Conservation (phyloP, 805 yeast genomes). For the Saccharomyces eubayanus region DNA sequence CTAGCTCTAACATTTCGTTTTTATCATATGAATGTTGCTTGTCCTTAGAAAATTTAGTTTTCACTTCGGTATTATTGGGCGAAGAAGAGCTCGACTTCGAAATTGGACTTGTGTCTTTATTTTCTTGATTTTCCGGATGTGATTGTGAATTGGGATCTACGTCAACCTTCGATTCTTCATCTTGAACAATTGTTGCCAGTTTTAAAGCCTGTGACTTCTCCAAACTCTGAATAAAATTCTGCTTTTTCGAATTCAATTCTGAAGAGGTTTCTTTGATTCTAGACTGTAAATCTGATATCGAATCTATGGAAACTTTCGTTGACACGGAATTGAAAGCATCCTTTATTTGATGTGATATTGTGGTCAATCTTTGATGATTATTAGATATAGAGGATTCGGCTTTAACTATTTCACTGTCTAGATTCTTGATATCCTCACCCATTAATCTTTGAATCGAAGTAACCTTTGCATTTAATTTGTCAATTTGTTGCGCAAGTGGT, state of each 20-base stretch:
- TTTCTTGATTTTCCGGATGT: not conserved
- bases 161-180: slow-evolving; percentile 36
- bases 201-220: slow-evolving; percentile 61
- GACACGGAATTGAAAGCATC: not conserved
- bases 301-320: not conserved
- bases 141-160: slow-evolving; percentile 5
- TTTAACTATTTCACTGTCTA: not conserved
- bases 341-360: not conserved
- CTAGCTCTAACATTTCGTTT: slow-evolving; percentile 20
- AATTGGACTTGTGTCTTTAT: not conserved
- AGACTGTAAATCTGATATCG: not conserved
- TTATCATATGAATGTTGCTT: slow-evolving; percentile 1
- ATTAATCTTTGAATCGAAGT: not conserved
- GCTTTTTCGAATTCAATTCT: slow-evolving; percentile 3
- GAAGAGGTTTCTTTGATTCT: not conserved
- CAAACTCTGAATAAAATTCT: slow-evolving; percentile 26
- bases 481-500: not conserved
- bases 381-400: not conserved
- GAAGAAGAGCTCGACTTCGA: not conserved
- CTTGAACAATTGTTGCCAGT: slow-evolving; percentile 49
- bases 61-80: not conserved
- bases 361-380: not conserved
- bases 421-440: not conserved
- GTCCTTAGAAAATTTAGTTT: not conserved
- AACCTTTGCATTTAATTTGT: not conserved